phyloP scores from a whole-genome alignment of 768 basidiomycete genomes.

The Lactifluus piperatus region DNA sequence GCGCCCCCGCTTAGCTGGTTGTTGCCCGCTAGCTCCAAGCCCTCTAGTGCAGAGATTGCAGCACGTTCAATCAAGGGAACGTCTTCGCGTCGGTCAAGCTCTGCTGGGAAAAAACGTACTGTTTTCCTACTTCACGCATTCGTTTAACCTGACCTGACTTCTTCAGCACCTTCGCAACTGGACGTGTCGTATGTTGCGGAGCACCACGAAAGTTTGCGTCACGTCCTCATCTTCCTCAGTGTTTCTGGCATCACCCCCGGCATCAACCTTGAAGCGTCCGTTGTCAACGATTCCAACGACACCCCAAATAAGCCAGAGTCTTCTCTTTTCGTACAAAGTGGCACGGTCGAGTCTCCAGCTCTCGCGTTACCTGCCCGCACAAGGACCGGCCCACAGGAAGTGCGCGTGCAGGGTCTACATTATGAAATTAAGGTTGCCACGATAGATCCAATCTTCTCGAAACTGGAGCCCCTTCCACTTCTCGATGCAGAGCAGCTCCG shows the following conservation, averaged over 20 bases:
- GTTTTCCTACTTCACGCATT: not conserved
- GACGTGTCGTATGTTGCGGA: slow-evolving; percentile 55
- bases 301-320: not conserved
- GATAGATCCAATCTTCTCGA: slow-evolving; percentile 13
- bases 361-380: slow-evolving; percentile 50
- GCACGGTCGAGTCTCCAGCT: slow-evolving; percentile 44
- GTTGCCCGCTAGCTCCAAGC: slow-evolving; percentile 20
- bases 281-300: slow-evolving; percentile 39
- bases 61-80: slow-evolving; percentile 15
- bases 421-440: slow-evolving; percentile 66
- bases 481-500: slow-evolving; percentile 65
- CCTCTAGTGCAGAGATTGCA: slow-evolving; percentile 20
- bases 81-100: slow-evolving; percentile 23
- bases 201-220: slow-evolving; percentile 78
- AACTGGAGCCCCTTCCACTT: slow-evolving; percentile 33
- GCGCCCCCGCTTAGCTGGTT: slow-evolving; percentile 29
- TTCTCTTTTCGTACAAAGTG: slow-evolving; percentile 52
- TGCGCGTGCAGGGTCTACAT: slow-evolving; percentile 45
- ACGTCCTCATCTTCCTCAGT: slow-evolving; percentile 67
- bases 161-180: slow-evolving; percentile 20
- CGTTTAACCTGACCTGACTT: not conserved
- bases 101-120: slow-evolving; percentile 25
- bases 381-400: slow-evolving; percentile 49
- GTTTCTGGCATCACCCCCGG: slow-evolving; percentile 41
- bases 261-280: slow-evolving; percentile 56